These are phyloP conservation scores for Solanum appendiculatum DNA, from an alignment of 257 asterid species.

Conservation along the genomic window DNA sequence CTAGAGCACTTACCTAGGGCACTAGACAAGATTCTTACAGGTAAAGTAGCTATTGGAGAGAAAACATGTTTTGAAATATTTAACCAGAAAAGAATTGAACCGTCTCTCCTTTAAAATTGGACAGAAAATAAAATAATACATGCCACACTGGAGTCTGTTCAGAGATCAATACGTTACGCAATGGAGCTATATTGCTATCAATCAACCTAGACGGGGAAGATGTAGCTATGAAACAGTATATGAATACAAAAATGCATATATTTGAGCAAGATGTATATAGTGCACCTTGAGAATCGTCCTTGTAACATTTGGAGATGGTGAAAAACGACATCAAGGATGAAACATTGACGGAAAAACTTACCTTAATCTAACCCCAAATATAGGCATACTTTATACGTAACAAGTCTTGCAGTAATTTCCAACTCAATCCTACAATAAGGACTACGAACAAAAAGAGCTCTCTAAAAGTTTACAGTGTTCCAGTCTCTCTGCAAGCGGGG, in stretches of 20 bases:
- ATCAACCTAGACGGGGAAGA: background rate
- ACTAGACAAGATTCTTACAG: background rate
- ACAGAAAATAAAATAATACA: background rate
- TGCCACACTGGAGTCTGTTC: background rate
- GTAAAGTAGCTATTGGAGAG: background rate
- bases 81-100: background rate
- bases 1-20: background rate
- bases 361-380: background rate
- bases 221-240: background rate
- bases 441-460: background rate
- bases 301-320: background rate
- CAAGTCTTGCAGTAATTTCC: background rate
- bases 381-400: background rate
- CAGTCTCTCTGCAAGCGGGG: background rate
- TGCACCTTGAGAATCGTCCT: background rate
- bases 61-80: background rate
- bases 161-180: background rate
- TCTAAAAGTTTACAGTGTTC: background rate
- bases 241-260: background rate
- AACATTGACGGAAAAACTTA: background rate
- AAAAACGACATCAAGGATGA: background rate
- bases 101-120: background rate
- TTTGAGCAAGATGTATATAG: background rate
- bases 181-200: background rate
- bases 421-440: background rate